These are phyloP conservation scores for Murraya paniculata DNA, from an alignment of 345 rosid genomes.

Conservation along the genomic window DNA sequence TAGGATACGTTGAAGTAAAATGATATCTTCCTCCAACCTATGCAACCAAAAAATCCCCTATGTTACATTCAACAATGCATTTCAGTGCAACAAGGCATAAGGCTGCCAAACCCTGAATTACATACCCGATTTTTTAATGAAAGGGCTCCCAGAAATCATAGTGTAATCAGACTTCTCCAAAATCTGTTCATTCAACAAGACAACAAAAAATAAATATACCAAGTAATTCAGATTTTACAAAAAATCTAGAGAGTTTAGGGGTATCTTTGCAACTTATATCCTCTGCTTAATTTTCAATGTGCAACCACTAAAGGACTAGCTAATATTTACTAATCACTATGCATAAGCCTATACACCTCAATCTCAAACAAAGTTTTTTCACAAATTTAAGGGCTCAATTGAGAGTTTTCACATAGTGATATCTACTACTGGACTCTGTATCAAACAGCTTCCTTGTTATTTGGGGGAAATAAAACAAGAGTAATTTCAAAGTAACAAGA, in stretches of 20 bases:
- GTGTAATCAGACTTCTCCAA: constrained; percentile 87
- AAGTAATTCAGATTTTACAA: neutral
- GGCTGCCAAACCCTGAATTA: neutral
- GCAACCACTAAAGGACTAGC: neutral
- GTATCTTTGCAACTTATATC: neutral
- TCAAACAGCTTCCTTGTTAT: constrained; percentile 23
- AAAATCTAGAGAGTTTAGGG: neutral
- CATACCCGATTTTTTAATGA: constrained; percentile 88
- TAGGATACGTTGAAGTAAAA: constrained; percentile 88
- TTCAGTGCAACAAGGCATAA: neutral
- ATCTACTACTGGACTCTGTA: constrained; percentile 1
- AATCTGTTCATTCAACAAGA: constrained; percentile 49
- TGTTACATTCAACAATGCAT: constrained; percentile 10
- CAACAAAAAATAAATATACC: neutral
- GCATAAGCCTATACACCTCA: neutral
- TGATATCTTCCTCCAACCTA: constrained; percentile 98
- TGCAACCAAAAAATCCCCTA: constrained; percentile 8
- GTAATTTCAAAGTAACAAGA: neutral
- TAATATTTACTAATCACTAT: neutral
- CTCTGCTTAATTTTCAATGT: neutral
- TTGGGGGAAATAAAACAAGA: neutral
- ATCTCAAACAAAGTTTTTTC: neutral
- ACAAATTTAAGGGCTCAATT: neutral
- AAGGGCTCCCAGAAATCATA: constrained; percentile 81
- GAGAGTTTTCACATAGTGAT: neutral